Percentiles rank a stretch among this genome's conserved stretches.
Evolutionary conservation across 768 basidiomycete genomes (phyloP).

Genomic region (Panaeolus cyanescens): DNA sequence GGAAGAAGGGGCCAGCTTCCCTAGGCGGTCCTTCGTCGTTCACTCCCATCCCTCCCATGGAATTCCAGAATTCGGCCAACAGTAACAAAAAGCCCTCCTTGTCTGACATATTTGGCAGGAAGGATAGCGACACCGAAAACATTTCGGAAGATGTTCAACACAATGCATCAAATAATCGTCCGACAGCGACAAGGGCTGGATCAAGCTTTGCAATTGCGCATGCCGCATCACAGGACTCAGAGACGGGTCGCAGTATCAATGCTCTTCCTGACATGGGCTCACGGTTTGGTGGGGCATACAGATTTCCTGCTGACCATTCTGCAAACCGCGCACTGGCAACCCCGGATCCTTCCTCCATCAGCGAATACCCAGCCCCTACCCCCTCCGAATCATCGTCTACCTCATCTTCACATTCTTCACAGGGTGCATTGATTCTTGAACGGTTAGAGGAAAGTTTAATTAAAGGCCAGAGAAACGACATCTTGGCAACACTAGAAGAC

Average conservation of each 20-base stretch:
- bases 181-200: slow-evolving; percentile 15
- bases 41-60: slow-evolving; percentile 24
- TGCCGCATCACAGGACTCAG: slow-evolving; percentile 16
- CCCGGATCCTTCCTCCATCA: slow-evolving; percentile 76
- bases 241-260: slow-evolving; percentile 43
- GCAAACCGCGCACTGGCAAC: slow-evolving; percentile 66
- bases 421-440: slow-evolving; percentile 61
- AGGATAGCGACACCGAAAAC: slow-evolving; percentile 53
- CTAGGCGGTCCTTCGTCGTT: slow-evolving; percentile 24
- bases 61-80: slow-evolving; percentile 33
- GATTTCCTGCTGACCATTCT: slow-evolving; percentile 41
- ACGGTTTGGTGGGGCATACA: slow-evolving; percentile 36
- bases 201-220: slow-evolving; percentile 1
- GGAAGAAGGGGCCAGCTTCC: slow-evolving; percentile 52
- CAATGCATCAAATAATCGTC: slow-evolving; percentile 35
- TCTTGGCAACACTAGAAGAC: slow-evolving; percentile 73
- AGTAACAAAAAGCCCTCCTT: slow-evolving; percentile 65
- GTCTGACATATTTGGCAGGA: slow-evolving; percentile 64
- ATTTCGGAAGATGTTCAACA: slow-evolving; percentile 67
- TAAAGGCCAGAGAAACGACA: slow-evolving; percentile 56
- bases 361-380: slow-evolving; percentile 68
- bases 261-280: slow-evolving; percentile 27
- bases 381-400: slow-evolving; percentile 75
- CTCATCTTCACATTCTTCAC: slow-evolving; percentile 55
- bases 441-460: slow-evolving; percentile 72